Evolutionary conservation across 2,329 filamentous ascomycete genomes (phyloP).

Genomic region (Colletotrichum higginsianum): DNA sequence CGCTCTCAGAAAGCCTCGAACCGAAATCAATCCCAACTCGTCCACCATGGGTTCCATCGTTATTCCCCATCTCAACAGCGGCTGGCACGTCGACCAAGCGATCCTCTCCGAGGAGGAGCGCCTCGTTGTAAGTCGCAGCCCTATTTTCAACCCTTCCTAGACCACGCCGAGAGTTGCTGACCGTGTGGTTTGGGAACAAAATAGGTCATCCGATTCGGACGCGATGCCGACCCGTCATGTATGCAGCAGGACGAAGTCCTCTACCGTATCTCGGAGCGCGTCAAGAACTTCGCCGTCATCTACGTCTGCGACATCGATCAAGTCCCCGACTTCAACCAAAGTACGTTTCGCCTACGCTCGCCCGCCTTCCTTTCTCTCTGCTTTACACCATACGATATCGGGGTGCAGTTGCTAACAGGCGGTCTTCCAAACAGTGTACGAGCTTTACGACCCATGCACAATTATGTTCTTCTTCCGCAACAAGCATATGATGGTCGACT

Average conservation of each 20-base stretch:
- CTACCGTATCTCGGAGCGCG: conserved; percentile 91
- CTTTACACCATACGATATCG: not conserved
- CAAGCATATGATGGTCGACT: conserved; percentile 99
- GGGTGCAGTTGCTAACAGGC: not conserved
- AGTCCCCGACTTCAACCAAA: conserved; percentile 93
- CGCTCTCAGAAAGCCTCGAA: not conserved
- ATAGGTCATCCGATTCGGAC: conserved; percentile 55
- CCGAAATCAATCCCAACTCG: not conserved
- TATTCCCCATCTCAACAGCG: conserved; percentile 89
- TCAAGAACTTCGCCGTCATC: conserved; percentile 94
- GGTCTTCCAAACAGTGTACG: conserved; percentile 46
- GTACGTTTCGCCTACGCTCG: conserved; percentile 49
- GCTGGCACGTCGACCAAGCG: conserved; percentile 83
- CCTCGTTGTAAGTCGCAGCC: conserved; percentile 87
- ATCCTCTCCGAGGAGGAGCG: conserved; percentile 83
- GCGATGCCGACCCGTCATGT: conserved; percentile 85
- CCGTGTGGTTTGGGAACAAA: not conserved
- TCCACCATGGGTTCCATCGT: conserved; percentile 82
- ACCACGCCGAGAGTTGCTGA: conserved; percentile 12
- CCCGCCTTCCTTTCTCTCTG: not conserved
- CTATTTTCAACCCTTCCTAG: conserved; percentile 55
- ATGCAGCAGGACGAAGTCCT: conserved; percentile 90
- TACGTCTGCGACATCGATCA: conserved; percentile 95
- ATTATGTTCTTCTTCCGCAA: conserved; percentile 99
- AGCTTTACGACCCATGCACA: conserved; percentile 91